Percentiles rank a stretch among this genome's conserved stretches.
These are phyloP conservation scores for Pseudogymnoascus sp. DNA, from an alignment of 2,329 filamentous ascomycete genomes.

Conservation along the genomic window DNA sequence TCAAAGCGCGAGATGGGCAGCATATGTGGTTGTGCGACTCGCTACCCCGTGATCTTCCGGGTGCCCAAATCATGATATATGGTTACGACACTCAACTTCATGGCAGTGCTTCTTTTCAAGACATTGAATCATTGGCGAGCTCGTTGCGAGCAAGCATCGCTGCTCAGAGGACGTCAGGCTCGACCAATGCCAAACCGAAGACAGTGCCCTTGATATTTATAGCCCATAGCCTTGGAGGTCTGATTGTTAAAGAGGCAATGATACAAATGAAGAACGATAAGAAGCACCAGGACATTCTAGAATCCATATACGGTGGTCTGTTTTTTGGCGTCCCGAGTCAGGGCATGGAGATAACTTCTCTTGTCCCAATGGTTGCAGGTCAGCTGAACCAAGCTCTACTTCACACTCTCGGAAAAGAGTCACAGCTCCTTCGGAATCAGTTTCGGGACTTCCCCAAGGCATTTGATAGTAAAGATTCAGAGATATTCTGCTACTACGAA, in stretches of 20 bases:
- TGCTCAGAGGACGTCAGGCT: background rate
- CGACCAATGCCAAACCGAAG: background rate
- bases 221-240: slow-evolving; percentile 20
- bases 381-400: slow-evolving; percentile 14
- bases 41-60: background rate
- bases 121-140: background rate
- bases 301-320: slow-evolving; percentile 11
- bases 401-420: slow-evolving; percentile 9
- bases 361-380: slow-evolving; percentile 13
- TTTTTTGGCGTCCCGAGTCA: slow-evolving; percentile 17
- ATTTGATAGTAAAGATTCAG: slow-evolving; percentile 10
- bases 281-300: background rate
- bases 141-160: background rate
- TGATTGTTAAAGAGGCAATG: slow-evolving; percentile 20
- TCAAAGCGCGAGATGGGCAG: background rate
- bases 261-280: slow-evolving; percentile 10
- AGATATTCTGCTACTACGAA: slow-evolving; percentile 16
- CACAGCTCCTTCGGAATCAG: slow-evolving; percentile 10
- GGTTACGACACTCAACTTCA: background rate
- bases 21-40: slow-evolving; percentile 6
- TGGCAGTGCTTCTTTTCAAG: background rate
- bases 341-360: slow-evolving; percentile 14
- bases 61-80: slow-evolving; percentile 1
- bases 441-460: slow-evolving; percentile 6
- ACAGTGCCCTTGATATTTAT: slow-evolving; percentile 16